Conservation (phyloP, 371 early-diverging fungal species). For the Quaeritorhiza haematococci region DNA sequence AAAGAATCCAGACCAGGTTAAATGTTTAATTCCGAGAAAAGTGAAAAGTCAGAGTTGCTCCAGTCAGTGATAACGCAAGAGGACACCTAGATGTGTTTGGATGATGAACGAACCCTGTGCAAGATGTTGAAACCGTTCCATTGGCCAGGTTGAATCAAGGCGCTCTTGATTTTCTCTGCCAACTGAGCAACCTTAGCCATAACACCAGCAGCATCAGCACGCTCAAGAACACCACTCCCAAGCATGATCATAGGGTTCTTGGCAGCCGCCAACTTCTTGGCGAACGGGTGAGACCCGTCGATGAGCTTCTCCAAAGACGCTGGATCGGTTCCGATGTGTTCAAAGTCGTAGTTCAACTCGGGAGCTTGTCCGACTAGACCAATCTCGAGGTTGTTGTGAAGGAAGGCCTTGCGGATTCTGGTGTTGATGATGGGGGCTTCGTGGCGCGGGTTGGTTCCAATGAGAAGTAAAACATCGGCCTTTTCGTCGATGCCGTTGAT, state of each 20-base stretch:
- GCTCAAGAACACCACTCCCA: conserved; percentile 77
- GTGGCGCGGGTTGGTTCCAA: conserved; percentile 95
- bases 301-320: conserved; percentile 67
- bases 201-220: conserved; percentile 62
- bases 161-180: conserved; percentile 49
- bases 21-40: too few species aligned
- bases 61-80: too few species aligned
- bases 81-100: too few species aligned
- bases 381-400: conserved; percentile 74
- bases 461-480: conserved; percentile 86
- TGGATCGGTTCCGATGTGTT: conserved; percentile 71
- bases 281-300: conserved; percentile 68
- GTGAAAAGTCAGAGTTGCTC: too few species aligned
- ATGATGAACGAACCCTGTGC: conserved; percentile 65
- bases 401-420: conserved; percentile 88
- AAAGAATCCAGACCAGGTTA: background rate
- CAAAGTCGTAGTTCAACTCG: conserved; percentile 87
- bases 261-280: conserved; percentile 69
- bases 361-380: conserved; percentile 73
- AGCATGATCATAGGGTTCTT: conserved; percentile 89
- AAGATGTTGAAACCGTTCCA: conserved; percentile 91
- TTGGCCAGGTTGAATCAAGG: conserved; percentile 59
- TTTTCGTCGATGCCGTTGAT: conserved; percentile 83
- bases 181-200: conserved; percentile 65
- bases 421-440: conserved; percentile 95